A percentile compares a stretch with the other conserved stretches of the same genome.
Conservation (phyloP, 2,329 filamentous ascomycete species). For the Epichloe scottii region DNA sequence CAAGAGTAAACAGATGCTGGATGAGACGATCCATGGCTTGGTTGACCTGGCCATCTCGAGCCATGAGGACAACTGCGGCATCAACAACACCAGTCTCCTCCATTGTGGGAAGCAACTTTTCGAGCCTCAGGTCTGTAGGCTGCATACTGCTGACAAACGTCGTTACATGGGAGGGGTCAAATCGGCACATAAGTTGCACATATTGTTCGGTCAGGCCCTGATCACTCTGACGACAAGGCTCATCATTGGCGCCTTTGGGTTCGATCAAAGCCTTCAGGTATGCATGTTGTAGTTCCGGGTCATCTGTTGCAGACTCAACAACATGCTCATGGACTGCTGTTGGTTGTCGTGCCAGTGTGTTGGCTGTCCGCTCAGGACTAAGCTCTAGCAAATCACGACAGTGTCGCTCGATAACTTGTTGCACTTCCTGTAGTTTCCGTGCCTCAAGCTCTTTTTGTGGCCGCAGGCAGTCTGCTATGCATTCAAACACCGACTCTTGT, state of each 20-base stretch:
- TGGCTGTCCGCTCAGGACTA: slow-evolving; percentile 52
- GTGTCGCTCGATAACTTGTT: slow-evolving; percentile 51
- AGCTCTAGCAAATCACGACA: slow-evolving; percentile 55
- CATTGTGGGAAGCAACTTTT: slow-evolving; percentile 72
- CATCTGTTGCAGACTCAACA: slow-evolving; percentile 47
- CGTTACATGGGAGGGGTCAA: slow-evolving; percentile 69
- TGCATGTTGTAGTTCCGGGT: slow-evolving; percentile 55
- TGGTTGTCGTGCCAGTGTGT: slow-evolving; percentile 48
- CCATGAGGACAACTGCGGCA: slow-evolving; percentile 82
- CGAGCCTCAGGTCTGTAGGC: slow-evolving; percentile 64
- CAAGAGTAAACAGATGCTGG: slow-evolving; percentile 67
- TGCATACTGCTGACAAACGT: slow-evolving; percentile 71
- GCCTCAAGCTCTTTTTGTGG: slow-evolving; percentile 48
- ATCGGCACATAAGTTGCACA: slow-evolving; percentile 81
- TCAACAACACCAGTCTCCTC: slow-evolving; percentile 85
- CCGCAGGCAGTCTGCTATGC: slow-evolving; percentile 62
- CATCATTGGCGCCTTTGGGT: slow-evolving; percentile 26
- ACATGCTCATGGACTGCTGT: slow-evolving; percentile 54
- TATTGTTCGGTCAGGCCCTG: slow-evolving; percentile 68
- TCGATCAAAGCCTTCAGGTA: slow-evolving; percentile 71
- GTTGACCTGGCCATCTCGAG: slow-evolving; percentile 70
- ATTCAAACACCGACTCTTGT: slow-evolving; percentile 62
- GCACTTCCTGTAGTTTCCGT: slow-evolving; percentile 62
- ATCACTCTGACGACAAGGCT: slow-evolving; percentile 26
- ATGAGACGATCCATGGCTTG: slow-evolving; percentile 76